phyloP scores from a whole-genome alignment of 2,329 filamentous ascomycete genomes.

The Rhynchosporium agropyri region DNA sequence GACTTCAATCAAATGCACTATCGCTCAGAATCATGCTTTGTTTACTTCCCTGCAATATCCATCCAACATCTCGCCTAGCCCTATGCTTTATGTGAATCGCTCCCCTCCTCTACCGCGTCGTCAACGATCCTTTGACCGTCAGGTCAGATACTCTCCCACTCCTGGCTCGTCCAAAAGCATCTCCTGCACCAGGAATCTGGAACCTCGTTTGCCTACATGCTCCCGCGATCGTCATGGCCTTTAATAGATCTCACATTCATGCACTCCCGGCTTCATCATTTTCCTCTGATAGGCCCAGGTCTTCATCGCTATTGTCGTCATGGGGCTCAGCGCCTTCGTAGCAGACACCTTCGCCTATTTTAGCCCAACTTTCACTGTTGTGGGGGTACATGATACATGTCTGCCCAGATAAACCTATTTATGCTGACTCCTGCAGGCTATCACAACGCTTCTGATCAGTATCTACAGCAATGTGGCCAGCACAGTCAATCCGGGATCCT shows the following conservation, averaged over 20 bases:
- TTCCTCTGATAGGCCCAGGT: constrained; percentile 31
- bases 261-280: constrained; percentile 17
- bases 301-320: constrained; percentile 49
- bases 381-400: constrained; percentile 46
- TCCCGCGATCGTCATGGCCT: not conserved
- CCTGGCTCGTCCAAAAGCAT: not conserved
- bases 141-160: not conserved
- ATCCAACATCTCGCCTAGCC: not conserved
- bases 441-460: constrained; percentile 50
- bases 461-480: constrained; percentile 50
- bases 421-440: constrained; percentile 22
- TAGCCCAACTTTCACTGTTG: constrained; percentile 25
- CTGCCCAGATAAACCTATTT: not conserved
- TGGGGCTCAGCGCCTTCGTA: constrained; percentile 53
- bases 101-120: not conserved
- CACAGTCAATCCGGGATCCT: constrained; percentile 39
- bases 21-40: not conserved
- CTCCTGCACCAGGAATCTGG: not conserved
- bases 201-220: not conserved
- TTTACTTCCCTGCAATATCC: not conserved
- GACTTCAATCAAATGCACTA: not conserved
- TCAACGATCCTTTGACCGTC: not conserved
- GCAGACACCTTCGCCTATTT: constrained; percentile 43
- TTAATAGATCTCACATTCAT: constrained; percentile 16
- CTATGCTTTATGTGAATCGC: not conserved